Evolutionary conservation across 2,329 filamentous ascomycete species (phyloP), one percentile per base, ranked within the genome.

Genomic region (Westerdykella aurantiaca): DNA sequence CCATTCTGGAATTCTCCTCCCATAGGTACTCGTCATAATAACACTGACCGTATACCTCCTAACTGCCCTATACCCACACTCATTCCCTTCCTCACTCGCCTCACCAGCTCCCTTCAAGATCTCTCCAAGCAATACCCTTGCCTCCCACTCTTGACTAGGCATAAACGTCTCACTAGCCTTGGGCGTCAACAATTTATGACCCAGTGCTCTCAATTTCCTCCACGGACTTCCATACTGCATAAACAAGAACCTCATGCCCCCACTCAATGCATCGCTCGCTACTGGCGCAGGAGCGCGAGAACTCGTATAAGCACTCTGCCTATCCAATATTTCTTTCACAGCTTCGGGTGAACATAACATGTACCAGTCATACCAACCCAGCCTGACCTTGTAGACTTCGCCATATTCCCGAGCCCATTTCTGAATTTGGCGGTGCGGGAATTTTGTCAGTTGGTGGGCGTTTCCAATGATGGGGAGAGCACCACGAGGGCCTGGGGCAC

Each of bases 351-450:
- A 69, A 52, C 71, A 72, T 22, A 75, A 50, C 45, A 72, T 58
- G 14, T 72, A 66, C 69, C 70, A 75, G 45, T 71, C 64, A 38
- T 72, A 63, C 66, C 69, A 72, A 5, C 72, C 72, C 4, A 74
- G 51, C 2, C 64, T 61, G 14, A 75, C 53, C 44, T 67, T 66
- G 57, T 67, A 74, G 4, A 74, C 42, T n/a, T 74, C 71, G 31
- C 72, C 72, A 51, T 72, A 73, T 41, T 68, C 42, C 2, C 51
- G 47, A 0, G 69, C 68, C 70, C 70, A 74, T 41, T 56, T 38
- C 0, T 51, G 53, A 37, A 67, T 58, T 39, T 60, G 52, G 17
- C 55, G 57, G 17, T 64, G 58, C 10, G 65, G 60, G n/a, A 57
- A 47, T 10, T 45, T 37, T n/a, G 52, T 45, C 3, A 65, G 48